These are phyloP conservation scores for Globisporangium emineosum DNA, from an alignment of 352 stramenopile genomes.

Conservation along the genomic window DNA sequence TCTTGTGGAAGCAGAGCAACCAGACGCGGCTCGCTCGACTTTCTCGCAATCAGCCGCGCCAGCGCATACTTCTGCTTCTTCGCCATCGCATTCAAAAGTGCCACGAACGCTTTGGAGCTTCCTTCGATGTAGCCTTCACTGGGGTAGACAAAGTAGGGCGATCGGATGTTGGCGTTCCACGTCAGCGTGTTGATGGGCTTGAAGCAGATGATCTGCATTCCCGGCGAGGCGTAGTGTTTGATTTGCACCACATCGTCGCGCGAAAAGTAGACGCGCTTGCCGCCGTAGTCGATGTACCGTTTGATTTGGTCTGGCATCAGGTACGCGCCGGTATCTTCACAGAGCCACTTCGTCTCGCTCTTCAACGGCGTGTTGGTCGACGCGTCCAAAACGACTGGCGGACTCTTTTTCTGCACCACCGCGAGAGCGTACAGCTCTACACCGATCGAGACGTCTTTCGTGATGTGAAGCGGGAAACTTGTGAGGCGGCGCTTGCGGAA, in stretches of 20 bases:
- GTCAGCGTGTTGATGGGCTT: constrained; percentile 55
- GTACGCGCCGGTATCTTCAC: constrained; percentile 75
- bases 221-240: constrained; percentile 72
- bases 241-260: constrained; percentile 77
- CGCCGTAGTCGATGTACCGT: constrained; percentile 69
- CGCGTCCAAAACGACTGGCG: constrained; percentile 59
- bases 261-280: constrained; percentile 78
- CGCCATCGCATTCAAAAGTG: constrained; percentile 64
- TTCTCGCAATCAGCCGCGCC: constrained; percentile 64
- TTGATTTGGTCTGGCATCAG: constrained; percentile 74
- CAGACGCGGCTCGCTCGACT: constrained; percentile 72
- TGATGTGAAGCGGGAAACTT: constrained; percentile 62
- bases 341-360: constrained; percentile 84
- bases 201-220: constrained; percentile 81
- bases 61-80: constrained; percentile 64
- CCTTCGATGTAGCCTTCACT: constrained; percentile 77
- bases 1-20: constrained; percentile 77
- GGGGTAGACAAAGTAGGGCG: constrained; percentile 82
- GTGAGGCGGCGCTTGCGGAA: constrained; percentile 78
- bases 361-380: constrained; percentile 73
- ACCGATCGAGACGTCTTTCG: constrained; percentile 70
- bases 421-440: constrained; percentile 72
- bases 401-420: constrained; percentile 60
- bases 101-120: constrained; percentile 65
- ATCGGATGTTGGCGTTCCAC: constrained; percentile 68